A percentile compares a stretch with the other conserved stretches of the same genome.
phyloP scores from a whole-genome alignment of 2,329 filamentous ascomycete species.

The Magnaporthiopsis poae region DNA sequence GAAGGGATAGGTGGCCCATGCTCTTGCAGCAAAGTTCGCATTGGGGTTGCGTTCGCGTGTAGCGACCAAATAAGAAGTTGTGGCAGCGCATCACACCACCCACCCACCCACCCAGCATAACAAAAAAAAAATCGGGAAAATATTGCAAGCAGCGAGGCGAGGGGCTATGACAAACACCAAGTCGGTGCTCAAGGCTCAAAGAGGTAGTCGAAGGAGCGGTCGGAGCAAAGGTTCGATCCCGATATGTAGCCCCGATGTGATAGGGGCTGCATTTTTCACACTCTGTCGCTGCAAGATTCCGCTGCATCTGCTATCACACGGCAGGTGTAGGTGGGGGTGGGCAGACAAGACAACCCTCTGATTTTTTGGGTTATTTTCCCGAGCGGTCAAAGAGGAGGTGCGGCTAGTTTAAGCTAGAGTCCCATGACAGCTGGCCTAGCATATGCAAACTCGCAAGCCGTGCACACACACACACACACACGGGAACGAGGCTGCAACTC shows the following conservation, averaged over 20 bases:
- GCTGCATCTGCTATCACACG: neutral
- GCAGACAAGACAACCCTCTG: too few relatives aligned
- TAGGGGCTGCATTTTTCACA: neutral
- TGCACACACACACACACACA: too few relatives aligned
- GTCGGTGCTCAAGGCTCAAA: too few relatives aligned
- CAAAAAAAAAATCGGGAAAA: too few relatives aligned
- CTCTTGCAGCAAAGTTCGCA: neutral
- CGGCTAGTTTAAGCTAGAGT: neutral
- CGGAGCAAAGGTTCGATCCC: neutral
- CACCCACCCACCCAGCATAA: too few relatives aligned
- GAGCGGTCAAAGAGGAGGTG: neutral
- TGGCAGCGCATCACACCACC: neutral
- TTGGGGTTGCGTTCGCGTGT: neutral
- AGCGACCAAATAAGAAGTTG: neutral
- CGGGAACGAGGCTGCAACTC: too few relatives aligned
- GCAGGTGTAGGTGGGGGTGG: neutral
- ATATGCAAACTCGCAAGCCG: too few relatives aligned
- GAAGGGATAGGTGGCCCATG: neutral
- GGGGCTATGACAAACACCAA: neutral
- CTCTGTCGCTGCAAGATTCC: neutral
- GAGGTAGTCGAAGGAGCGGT: too few relatives aligned
- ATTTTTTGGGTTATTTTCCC: neutral
- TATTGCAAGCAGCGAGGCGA: neutral
- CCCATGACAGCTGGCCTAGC: too few relatives aligned
- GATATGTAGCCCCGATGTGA: neutral